Evolutionary conservation across 139 green algal genomes (phyloP).

Genomic region (Eudorina sp.): DNA sequence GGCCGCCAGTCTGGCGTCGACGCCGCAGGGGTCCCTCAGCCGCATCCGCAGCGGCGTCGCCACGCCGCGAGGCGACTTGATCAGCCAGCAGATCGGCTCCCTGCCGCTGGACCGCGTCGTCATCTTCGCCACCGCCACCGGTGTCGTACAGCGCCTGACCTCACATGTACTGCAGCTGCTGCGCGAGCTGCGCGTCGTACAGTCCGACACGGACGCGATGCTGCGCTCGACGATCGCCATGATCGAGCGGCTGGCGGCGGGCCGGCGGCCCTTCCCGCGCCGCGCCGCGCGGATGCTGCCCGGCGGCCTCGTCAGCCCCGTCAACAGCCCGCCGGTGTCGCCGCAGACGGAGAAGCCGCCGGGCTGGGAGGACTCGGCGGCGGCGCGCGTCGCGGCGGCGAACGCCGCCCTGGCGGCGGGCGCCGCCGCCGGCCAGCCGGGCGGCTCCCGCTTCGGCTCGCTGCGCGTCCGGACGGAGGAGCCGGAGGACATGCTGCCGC

Average conservation of each 20-base stretch:
- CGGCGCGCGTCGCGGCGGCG: neutral
- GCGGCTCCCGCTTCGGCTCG: neutral
- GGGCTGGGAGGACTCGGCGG: slow-evolving; percentile 29
- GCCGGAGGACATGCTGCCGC: slow-evolving; percentile 47
- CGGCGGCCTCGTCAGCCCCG: slow-evolving; percentile 1
- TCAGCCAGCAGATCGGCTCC: slow-evolving; percentile 7
- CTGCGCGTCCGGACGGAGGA: slow-evolving; percentile 33
- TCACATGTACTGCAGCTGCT: slow-evolving; percentile 36
- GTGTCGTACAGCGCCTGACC: slow-evolving; percentile 43
- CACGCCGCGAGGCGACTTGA: slow-evolving; percentile 32
- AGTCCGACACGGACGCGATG: slow-evolving; percentile 44
- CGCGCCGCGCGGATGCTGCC: slow-evolving; percentile 18
- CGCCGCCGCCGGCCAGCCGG: neutral
- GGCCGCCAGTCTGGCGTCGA: neutral
- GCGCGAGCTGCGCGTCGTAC: slow-evolving; percentile 37
- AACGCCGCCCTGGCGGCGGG: slow-evolving; percentile 4
- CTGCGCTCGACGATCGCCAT: slow-evolving; percentile 22
- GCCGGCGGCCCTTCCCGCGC: neutral
- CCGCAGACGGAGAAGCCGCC: slow-evolving; percentile 41
- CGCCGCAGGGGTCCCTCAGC: neutral
- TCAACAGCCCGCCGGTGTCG: slow-evolving; percentile 30
- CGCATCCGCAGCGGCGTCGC: slow-evolving; percentile 13
- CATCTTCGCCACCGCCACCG: slow-evolving; percentile 43
- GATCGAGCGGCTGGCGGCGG: neutral
- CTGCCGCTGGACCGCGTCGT: slow-evolving; percentile 40